Conservation (phyloP, 169 alveolate species). For the Cryptosporidium felis region DNA sequence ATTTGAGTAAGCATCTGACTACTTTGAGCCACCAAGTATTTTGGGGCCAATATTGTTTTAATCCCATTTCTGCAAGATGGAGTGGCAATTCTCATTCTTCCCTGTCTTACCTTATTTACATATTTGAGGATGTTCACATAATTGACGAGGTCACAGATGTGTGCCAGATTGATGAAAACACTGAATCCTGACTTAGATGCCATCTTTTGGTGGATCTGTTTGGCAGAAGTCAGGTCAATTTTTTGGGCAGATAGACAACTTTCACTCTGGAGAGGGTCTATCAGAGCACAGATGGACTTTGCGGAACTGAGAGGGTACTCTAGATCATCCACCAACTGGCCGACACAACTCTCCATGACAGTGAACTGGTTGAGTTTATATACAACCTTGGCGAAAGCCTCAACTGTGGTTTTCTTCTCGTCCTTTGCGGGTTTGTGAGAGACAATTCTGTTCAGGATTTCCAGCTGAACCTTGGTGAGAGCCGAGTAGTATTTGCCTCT, state of each 20-base stretch:
- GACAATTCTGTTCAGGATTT: slow-evolving; percentile 26
- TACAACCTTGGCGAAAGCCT: slow-evolving; percentile 59
- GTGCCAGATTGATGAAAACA: slow-evolving; percentile 50
- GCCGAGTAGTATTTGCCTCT: slow-evolving; percentile 53
- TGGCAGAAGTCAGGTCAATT: slow-evolving; percentile 47
- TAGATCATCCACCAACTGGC: slow-evolving; percentile 48
- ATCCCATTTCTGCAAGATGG: slow-evolving; percentile 67
- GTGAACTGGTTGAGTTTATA: slow-evolving; percentile 53
- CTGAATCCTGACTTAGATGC: slow-evolving; percentile 16
- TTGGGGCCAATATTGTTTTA: slow-evolving; percentile 44
- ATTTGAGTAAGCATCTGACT: slow-evolving; percentile 22
- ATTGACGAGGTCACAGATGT: slow-evolving; percentile 52
- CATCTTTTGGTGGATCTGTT: slow-evolving; percentile 52
- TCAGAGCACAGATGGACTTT: slow-evolving; percentile 46
- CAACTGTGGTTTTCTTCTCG: slow-evolving; percentile 59
- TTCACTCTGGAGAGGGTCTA: slow-evolving; percentile 67
- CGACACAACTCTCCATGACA: slow-evolving; percentile 58
- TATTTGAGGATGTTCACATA: slow-evolving; percentile 56
- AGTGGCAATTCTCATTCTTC: slow-evolving; percentile 60
- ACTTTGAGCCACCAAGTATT: slow-evolving; percentile 46
- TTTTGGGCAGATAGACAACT: slow-evolving; percentile 62
- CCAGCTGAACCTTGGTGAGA: slow-evolving; percentile 43
- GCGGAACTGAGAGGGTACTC: slow-evolving; percentile 39
- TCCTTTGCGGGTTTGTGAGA: slow-evolving; percentile 45
- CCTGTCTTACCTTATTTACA: slow-evolving; percentile 44